Evolutionary conservation across 441 rosid species (phyloP).

Genomic region (Gossypium lobatum): DNA sequence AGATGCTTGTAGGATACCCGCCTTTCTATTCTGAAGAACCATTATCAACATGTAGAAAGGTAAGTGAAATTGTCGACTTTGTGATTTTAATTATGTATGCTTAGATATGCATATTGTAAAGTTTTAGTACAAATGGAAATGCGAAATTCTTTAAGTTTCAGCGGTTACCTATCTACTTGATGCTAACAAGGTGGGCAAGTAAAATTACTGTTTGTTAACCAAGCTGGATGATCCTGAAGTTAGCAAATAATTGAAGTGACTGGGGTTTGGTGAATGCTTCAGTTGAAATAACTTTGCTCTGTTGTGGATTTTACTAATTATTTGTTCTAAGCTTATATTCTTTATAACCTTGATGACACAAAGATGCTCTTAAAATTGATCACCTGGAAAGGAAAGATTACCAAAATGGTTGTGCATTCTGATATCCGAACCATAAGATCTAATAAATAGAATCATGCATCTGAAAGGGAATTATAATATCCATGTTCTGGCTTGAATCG

Average conservation of each 20-base stretch:
- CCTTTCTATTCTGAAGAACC: conserved; percentile 61
- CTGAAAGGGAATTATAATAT: neutral
- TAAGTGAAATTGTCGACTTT: conserved; percentile 27
- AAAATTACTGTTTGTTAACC: neutral
- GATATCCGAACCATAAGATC: neutral
- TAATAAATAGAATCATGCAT: neutral
- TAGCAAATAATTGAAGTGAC: neutral
- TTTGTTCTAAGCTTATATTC: neutral
- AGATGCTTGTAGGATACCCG: conserved; percentile 68
- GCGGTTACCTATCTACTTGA: neutral
- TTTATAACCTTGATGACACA: neutral
- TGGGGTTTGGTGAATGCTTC: neutral
- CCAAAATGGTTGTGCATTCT: neutral
- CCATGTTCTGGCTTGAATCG: neutral
- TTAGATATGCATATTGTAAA: conserved; percentile 1
- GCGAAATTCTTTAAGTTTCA: neutral
- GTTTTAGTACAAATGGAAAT: neutral
- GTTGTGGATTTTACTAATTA: neutral
- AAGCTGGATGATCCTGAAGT: neutral
- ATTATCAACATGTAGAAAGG: conserved; percentile 59
- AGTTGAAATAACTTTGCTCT: neutral
- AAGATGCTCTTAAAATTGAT: neutral
- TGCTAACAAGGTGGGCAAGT: neutral
- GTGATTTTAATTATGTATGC: conserved; percentile 9
- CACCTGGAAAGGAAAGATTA: neutral